Conservation (phyloP, 2,329 filamentous ascomycete genomes). For the Epichloe sibirici region DNA sequence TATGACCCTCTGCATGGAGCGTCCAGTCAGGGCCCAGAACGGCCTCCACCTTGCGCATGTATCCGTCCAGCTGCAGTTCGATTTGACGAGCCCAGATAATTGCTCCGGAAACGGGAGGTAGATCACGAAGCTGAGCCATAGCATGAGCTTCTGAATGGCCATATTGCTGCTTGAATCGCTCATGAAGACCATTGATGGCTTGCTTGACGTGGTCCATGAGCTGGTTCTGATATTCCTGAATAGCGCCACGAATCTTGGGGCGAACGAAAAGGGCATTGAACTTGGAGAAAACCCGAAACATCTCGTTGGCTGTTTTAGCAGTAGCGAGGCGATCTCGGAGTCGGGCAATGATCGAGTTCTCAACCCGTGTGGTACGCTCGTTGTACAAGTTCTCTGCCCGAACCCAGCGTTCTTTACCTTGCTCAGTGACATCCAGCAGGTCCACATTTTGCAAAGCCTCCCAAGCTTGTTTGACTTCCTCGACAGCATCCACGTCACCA, state of each 20-base stretch:
- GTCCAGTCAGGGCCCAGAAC: conserved; percentile 93
- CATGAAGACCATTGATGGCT: conserved; percentile 84
- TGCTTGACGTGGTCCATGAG: conserved; percentile 97
- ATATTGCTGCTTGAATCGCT: conserved; percentile 98
- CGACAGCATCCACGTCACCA: conserved; percentile 91
- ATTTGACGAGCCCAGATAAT: conserved; percentile 98
- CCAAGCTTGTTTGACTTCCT: conserved; percentile 92
- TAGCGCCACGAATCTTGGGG: conserved; percentile 97
- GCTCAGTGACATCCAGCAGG: conserved; percentile 78
- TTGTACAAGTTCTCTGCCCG: conserved; percentile 94
- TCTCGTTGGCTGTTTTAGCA: conserved; percentile 95
- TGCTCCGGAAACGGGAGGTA: conserved; percentile 89
- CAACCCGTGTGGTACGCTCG: conserved; percentile 89
- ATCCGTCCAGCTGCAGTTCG: conserved; percentile 84
- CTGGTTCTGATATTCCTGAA: conserved; percentile 95
- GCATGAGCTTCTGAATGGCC: conserved; percentile 95
- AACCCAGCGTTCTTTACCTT: conserved; percentile 85
- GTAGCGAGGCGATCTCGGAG: conserved; percentile 86
- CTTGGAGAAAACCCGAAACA: conserved; percentile 99
- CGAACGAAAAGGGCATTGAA: conserved; percentile 98
- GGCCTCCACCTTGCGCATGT: conserved; percentile 99
- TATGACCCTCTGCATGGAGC: conserved; percentile 87
- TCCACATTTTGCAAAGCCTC: conserved; percentile 90
- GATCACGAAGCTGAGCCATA: conserved; percentile 93
- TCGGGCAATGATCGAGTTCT: conserved; percentile 96